Base-by-base conservation (phyloP, 2,329 filamentous ascomycete genomes). In the Pseudogymnoascus verrucosus region DNA sequence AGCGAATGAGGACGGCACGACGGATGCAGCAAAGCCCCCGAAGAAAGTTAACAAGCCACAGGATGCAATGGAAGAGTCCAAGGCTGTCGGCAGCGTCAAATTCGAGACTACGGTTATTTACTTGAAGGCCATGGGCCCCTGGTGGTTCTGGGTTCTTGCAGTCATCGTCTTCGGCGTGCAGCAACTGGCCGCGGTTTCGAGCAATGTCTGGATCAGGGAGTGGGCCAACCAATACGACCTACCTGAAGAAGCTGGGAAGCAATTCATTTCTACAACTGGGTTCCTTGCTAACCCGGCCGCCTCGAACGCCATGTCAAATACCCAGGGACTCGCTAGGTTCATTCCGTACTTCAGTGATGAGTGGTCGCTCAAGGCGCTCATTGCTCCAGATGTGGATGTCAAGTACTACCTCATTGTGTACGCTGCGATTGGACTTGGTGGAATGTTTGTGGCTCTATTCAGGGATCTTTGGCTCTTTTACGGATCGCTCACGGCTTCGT, bases 191-290 rank as follows among this genome's bases (percentile, higher is more conserved):
- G 89, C 89, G 23, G 89, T 98, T 2, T 91, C 89, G 0, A 96
- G 92, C 37, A 97, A 95, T 71, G 77, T 97, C 61, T 99, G 95
- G 95, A 96, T 99, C 70, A 85, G 91, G 69, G 82, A 93, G 74
- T 99, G 95, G 95, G 89, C 93, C 14, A 96, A 97, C 73, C 89
- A 95, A 65, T 98, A 98, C 73, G 82, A 82, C 64, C 77, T 71
- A 65, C 80, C 81, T 60, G 75, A 75, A 64, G 16, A 62, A 44
- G 21, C 73, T 62, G 19, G 28, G 7, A 16, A 34, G 36, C n/a
- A 39, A 21, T 44, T 54, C 31, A 19, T 62, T 12, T 44, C 36
- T 28, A 67, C 65, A 10, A 68, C 72, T 60, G 42, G 36, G 2
- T 72, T 68, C 44, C 60, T 71, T 44, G 70, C 70, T 28, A 72